Conservation (phyloP, 164 flowering plant genomes). For the Platanus orientalis region DNA sequence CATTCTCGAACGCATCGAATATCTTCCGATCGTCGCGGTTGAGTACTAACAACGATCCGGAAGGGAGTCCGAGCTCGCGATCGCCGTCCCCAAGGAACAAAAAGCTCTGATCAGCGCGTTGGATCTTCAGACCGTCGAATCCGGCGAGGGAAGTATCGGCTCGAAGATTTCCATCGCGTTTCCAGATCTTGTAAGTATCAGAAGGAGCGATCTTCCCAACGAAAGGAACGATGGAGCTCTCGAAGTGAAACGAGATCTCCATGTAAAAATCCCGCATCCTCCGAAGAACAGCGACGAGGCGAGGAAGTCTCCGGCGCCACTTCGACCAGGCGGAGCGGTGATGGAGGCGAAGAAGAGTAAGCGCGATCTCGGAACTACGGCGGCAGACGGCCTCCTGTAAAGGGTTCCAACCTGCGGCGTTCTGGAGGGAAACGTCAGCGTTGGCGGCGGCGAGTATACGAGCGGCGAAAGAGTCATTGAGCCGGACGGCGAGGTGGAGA, state of each 20-base stretch:
- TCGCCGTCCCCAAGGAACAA: slow-evolving; percentile 80
- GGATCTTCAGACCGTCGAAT: slow-evolving; percentile 88
- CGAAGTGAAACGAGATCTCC: slow-evolving; percentile 94
- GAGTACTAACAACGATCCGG: slow-evolving; percentile 66
- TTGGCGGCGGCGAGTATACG: slow-evolving; percentile 59
- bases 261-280: slow-evolving; percentile 93
- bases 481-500: slow-evolving; percentile 79
- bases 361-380: slow-evolving; percentile 43
- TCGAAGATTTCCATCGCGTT: slow-evolving; percentile 78
- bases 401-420: slow-evolving; percentile 82
- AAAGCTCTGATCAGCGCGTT: slow-evolving; percentile 85
- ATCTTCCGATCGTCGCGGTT: slow-evolving; percentile 63
- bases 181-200: slow-evolving; percentile 94
- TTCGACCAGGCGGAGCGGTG: slow-evolving; percentile 79
- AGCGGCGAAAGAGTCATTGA: slow-evolving; percentile 53
- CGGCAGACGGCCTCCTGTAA: slow-evolving; percentile 75
- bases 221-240: slow-evolving; percentile 91
- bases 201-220: slow-evolving; percentile 88
- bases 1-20: slow-evolving; percentile 79
- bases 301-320: slow-evolving; percentile 92
- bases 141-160: slow-evolving; percentile 92
- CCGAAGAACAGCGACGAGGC: slow-evolving; percentile 63
- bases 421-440: slow-evolving; percentile 82
- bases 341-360: slow-evolving; percentile 48
- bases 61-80: slow-evolving; percentile 26